A percentile compares a stretch with the other conserved stretches of the same genome.
phyloP scores from a whole-genome alignment of 2,329 filamentous ascomycete species.

The Karstenula rhodostoma region DNA sequence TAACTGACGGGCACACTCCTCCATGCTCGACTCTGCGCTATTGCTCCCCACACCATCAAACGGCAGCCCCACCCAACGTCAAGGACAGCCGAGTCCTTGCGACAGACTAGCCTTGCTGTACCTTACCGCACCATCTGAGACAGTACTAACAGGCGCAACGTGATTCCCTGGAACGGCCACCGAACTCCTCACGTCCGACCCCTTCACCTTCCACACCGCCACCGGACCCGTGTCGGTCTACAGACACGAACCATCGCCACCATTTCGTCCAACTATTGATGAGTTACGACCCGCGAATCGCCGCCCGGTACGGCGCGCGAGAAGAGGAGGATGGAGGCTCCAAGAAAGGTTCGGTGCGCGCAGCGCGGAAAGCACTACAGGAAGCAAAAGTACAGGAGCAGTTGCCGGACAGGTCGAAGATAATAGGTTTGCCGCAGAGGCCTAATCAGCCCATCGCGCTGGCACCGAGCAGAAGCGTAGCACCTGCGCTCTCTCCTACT shows the following conservation, averaged over 20 bases:
- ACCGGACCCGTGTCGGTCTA: slow-evolving; percentile 42
- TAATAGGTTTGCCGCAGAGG: slow-evolving; percentile 46
- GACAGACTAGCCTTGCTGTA: slow-evolving; percentile 17
- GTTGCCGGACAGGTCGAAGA: slow-evolving; percentile 41
- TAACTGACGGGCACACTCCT: slow-evolving; percentile 20
- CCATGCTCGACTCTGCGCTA: slow-evolving; percentile 14
- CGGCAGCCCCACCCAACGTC: slow-evolving; percentile 6
- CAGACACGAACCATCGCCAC: slow-evolving; percentile 41
- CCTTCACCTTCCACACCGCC: slow-evolving; percentile 13
- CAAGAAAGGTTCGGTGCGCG: slow-evolving; percentile 48
- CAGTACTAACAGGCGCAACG: slow-evolving; percentile 26
- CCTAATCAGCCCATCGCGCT: slow-evolving; percentile 44
- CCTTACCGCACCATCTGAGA: slow-evolving; percentile 25
- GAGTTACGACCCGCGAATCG: slow-evolving; percentile 48
- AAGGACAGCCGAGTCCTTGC: slow-evolving; percentile 14
- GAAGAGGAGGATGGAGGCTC: slow-evolving; percentile 30
- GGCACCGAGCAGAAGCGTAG: slow-evolving; percentile 24
- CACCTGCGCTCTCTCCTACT: slow-evolving; percentile 40
- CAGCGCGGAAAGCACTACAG: slow-evolving; percentile 46
- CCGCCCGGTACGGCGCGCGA: slow-evolving; percentile 41
- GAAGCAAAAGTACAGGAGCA: slow-evolving; percentile 39
- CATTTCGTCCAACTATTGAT: slow-evolving; percentile 42
- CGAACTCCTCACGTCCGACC: slow-evolving; percentile 11
- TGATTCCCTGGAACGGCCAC: slow-evolving; percentile 18
- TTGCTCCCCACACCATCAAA: slow-evolving; percentile 28